These are phyloP conservation scores for Leccinum laetum DNA, from an alignment of 1,284 basidiomycete genomes.

Conservation along the genomic window DNA sequence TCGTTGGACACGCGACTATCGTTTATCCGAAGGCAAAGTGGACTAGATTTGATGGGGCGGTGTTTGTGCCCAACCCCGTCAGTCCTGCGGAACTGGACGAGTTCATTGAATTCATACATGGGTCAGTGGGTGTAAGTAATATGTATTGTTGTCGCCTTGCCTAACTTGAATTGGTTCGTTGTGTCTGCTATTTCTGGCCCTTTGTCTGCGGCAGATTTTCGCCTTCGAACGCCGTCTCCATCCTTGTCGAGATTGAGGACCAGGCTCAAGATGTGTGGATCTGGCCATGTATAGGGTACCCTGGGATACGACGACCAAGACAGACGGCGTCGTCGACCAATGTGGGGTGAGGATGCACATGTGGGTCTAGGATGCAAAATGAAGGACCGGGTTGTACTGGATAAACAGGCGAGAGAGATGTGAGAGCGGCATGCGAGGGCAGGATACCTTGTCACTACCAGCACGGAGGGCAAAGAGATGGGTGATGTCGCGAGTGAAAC, in stretches of 20 bases:
- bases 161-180: background rate
- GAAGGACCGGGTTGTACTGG: constrained; percentile 59
- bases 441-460: constrained; percentile 44
- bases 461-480: constrained; percentile 71
- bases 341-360: constrained; percentile 38
- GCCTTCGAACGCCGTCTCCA: constrained; percentile 17
- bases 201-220: constrained; percentile 11
- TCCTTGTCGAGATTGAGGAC: constrained; percentile 20
- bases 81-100: no score
- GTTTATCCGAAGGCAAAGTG: no score
- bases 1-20: no score
- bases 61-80: no score
- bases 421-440: background rate
- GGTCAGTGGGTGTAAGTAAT: no score
- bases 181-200: constrained; percentile 2
- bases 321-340: constrained; percentile 81
- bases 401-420: background rate
- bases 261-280: constrained; percentile 49
- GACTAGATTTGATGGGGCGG: no score
- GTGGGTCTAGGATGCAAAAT: constrained; percentile 46
- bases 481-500: constrained; percentile 81
- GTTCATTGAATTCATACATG: no score
- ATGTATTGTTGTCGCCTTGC: no score
- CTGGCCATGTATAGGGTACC: constrained; percentile 75
- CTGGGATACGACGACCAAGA: constrained; percentile 57